Base-by-base conservation (phyloP, 177 flowering plant genomes). In the Vitis hybrid region DNA sequence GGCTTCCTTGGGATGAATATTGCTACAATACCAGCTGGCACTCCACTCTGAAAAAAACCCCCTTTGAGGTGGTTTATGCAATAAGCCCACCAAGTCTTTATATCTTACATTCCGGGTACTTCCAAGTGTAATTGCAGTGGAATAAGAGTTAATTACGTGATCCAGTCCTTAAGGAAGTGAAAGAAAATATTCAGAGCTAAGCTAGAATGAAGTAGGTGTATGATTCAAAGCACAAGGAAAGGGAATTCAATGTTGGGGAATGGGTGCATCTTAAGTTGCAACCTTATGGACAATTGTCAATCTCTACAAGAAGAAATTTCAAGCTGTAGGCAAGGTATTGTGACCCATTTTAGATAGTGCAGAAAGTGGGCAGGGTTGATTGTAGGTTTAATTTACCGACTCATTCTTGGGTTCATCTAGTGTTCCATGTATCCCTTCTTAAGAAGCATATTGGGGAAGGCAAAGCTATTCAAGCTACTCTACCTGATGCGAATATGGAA, bases 351-450 rank as follows among this genome's bases (percentile, higher is more conserved):
- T 16, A 62, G 26, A 18, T 70, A 1, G 0, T 70, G 1, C 15
- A 60, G 1, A 15, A 11, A 16, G 62, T 66, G 26, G 45, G 50
- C 2, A 7, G 20, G 19, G 29, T 67, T 14, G 70, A 51, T 31
- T 56, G 19, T 45, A 55, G 10, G 7, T 13, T 67, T 1, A 50
- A 51, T 2, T 55, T 62, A 5, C 66, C 55, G 5, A n/a, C 15
- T 7, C 1, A 29, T 1, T 12, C 56, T 8, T 6, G 39, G 2
- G 62, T 70, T 1, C 52, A 70, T 31, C 72, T 29, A 0, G 60
- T 70, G 5, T 62, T 70, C 7, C 72, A 70, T 70, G 72, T 70
- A 5, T 61, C 66, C 1, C 3, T 26, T 9, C 60, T 70, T 0
- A 70, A 70, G 51, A 20, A 61, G 10, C 5, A 39, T 5, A 7